These are phyloP conservation scores for Gossypioides kirkii DNA, from an alignment of 345 rosid genomes.

Conservation along the genomic window DNA sequence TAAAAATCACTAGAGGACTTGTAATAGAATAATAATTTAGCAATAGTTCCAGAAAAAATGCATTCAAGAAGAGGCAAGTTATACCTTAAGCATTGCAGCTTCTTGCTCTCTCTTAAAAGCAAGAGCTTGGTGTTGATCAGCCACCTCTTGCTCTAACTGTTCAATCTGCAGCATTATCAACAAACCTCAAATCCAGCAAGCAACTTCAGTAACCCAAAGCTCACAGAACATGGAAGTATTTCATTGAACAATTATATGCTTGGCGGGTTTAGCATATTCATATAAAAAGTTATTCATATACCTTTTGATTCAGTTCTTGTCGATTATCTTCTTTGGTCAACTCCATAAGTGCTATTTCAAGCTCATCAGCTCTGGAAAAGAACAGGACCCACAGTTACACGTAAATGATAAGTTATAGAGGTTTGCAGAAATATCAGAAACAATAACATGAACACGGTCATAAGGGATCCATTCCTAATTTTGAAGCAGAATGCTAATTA, in stretches of 20 bases:
- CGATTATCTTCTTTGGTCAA: constrained; percentile 84
- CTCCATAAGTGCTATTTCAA: constrained; percentile 92
- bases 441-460: constrained; percentile 5
- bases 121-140: constrained; percentile 51
- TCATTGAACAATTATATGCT: neutral
- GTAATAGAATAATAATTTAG: neutral
- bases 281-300: constrained; percentile 20
- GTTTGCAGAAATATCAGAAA: constrained; percentile 9
- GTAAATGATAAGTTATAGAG: neutral
- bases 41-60: constrained; percentile 7
- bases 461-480: constrained; percentile 11
- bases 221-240: constrained; percentile 3
- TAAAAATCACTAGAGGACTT: constrained; percentile 12
- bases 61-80: neutral
- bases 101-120: constrained; percentile 85
- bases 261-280: neutral
- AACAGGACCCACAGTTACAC: constrained; percentile 13
- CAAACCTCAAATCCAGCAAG: constrained; percentile 14
- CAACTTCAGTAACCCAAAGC: constrained; percentile 16
- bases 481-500: constrained; percentile 4
- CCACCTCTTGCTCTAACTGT: constrained; percentile 63
- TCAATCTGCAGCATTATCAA: constrained; percentile 50
- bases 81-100: constrained; percentile 77
- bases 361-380: constrained; percentile 77
- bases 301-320: constrained; percentile 65